Percentiles rank a stretch among this genome's conserved stretches.
Conservation (phyloP, 257 asterid genomes). For the Verbascum thapsus region DNA sequence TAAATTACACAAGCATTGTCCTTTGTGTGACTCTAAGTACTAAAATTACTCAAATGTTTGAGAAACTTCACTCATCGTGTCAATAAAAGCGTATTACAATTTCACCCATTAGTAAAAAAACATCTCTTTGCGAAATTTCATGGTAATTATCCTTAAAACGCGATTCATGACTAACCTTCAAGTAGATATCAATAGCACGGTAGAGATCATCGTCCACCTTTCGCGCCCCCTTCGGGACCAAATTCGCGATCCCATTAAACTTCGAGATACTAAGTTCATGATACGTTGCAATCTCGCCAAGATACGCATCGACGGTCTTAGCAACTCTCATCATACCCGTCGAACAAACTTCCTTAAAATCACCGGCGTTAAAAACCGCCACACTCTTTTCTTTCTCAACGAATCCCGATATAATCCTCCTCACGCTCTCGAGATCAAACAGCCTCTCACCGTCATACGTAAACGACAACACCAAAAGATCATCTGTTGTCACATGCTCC, state of each 20-base stretch:
- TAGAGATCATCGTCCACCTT: conserved; percentile 88
- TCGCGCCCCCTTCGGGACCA: conserved; percentile 79
- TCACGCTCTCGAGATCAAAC: conserved; percentile 86
- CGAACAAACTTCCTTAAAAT: conserved; percentile 63
- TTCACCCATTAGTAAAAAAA: no score
- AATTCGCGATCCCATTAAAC: conserved; percentile 81
- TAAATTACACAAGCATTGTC: no score
- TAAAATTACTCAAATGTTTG: no score
- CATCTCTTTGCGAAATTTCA: no score
- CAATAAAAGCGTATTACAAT: no score
- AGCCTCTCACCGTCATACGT: conserved; percentile 79
- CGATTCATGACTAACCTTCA: conserved; percentile 52
- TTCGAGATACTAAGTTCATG: conserved; percentile 72
- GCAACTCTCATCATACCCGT: conserved; percentile 69
- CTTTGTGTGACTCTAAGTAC: no score
- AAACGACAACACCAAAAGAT: conserved; percentile 65
- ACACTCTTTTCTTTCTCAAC: conserved; percentile 84
- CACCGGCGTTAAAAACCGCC: conserved; percentile 72
- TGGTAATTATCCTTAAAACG: no score
- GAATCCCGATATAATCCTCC: conserved; percentile 76
- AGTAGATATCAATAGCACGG: conserved; percentile 80
- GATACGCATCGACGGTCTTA: conserved; percentile 80
- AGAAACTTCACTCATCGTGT: no score
- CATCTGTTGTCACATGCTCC: conserved; percentile 81
- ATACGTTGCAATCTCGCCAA: conserved; percentile 74